phyloP scores from a whole-genome alignment of 306 rosid genomes.

The Bauhinia variegata region DNA sequence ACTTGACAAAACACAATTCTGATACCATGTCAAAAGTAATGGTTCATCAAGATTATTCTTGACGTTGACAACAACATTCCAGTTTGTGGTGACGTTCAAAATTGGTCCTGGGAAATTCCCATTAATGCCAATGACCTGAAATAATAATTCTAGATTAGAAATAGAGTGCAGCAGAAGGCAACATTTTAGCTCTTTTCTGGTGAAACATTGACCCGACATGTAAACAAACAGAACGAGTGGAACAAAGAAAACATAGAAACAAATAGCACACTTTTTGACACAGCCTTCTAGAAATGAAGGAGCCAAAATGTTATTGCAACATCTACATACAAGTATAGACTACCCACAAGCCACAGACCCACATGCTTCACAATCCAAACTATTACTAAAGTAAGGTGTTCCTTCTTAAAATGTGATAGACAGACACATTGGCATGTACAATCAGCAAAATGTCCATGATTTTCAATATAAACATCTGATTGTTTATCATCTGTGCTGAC shows the following conservation, averaged over 20 bases:
- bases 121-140: constrained; percentile 83
- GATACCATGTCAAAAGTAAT: constrained; percentile 85
- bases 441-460: not conserved
- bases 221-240: not conserved
- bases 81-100: constrained; percentile 84
- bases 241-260: constrained; percentile 10
- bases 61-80: constrained; percentile 90
- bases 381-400: not conserved
- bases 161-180: constrained; percentile 5
- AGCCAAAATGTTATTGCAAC: too few species aligned
- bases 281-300: too few species aligned
- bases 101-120: constrained; percentile 82
- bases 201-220: constrained; percentile 4
- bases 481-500: not conserved
- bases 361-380: too few species aligned
- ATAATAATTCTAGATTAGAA: constrained; percentile 25
- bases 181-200: not conserved
- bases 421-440: not conserved
- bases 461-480: not conserved
- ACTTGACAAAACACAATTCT: constrained; percentile 25
- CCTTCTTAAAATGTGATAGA: not conserved
- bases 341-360: too few species aligned
- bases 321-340: too few species aligned
- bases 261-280: not conserved
- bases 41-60: constrained; percentile 90